A percentile compares a stretch with the other conserved stretches of the same genome.
Evolutionary conservation across 2,329 filamentous ascomycete genomes (phyloP).

Genomic region (Sarocladium brachiariae): DNA sequence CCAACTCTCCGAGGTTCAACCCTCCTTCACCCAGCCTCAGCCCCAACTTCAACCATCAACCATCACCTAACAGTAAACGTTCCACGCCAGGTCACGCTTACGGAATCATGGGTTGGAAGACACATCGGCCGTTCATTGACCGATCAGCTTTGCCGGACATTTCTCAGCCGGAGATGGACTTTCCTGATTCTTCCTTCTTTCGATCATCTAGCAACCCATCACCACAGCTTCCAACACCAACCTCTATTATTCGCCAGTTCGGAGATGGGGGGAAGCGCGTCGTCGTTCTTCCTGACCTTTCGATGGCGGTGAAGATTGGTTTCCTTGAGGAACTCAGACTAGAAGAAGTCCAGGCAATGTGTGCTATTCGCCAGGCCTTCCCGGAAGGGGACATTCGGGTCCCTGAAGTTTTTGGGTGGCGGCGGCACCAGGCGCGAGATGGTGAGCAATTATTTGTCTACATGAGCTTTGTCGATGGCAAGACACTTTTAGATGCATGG

Average conservation of each 20-base stretch:
- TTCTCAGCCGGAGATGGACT: slow-evolving; percentile 5
- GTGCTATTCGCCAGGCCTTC: slow-evolving; percentile 5
- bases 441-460: slow-evolving; percentile 7
- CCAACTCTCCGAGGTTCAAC: neutral
- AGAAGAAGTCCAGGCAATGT: slow-evolving; percentile 9
- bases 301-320: neutral
- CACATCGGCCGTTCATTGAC: neutral
- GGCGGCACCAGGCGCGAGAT: neutral
- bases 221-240: slow-evolving; percentile 8
- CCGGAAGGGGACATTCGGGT: slow-evolving; percentile 3
- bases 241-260: slow-evolving; percentile 4
- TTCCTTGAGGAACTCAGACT: neutral
- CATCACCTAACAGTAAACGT: no score
- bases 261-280: neutral
- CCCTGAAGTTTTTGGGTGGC: slow-evolving; percentile 9
- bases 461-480: slow-evolving; percentile 5
- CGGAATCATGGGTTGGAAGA: neutral
- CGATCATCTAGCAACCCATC: neutral
- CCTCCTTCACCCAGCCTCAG: neutral
- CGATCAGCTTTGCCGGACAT: slow-evolving; percentile 1
- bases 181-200: slow-evolving; percentile 8
- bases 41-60: neutral
- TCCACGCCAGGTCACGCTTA: no score
- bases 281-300: neutral
- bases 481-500: slow-evolving; percentile 1